A percentile compares a stretch with the other conserved stretches of the same genome.
These are phyloP conservation scores for Fusarium denticulatum DNA, from an alignment of 2,329 filamentous ascomycete genomes.

Conservation along the genomic window DNA sequence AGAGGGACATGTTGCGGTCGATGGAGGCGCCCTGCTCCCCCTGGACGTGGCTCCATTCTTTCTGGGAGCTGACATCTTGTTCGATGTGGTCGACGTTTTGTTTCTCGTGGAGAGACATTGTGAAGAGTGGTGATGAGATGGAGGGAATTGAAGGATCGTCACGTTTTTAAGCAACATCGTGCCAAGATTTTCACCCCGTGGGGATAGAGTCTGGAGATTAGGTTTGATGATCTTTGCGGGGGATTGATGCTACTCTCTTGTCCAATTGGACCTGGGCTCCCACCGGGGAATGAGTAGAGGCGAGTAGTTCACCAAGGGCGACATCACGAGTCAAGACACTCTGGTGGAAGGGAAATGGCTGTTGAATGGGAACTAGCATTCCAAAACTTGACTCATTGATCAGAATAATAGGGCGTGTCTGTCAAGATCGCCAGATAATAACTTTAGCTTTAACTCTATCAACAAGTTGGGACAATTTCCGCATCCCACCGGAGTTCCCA, in stretches of 20 bases:
- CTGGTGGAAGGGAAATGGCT: background rate
- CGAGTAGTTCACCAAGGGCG: background rate
- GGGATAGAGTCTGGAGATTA: background rate
- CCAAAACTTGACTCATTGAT: rapidly evolving
- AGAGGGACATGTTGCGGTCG: constrained; percentile 18
- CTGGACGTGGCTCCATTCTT: constrained; percentile 28
- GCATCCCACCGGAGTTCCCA: background rate
- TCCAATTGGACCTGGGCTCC: background rate
- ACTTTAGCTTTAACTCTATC: too few relatives aligned
- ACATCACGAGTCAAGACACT: background rate
- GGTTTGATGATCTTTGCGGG: background rate
- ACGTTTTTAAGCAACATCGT: background rate
- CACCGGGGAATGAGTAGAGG: background rate
- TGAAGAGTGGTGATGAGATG: background rate
- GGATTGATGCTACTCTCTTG: background rate
- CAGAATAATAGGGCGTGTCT: rapidly evolving
- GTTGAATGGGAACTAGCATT: rapidly evolving
- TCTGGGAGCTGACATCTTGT: background rate
- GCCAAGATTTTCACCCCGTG: background rate
- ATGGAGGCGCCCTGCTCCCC: constrained; percentile 26
- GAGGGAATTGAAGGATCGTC: background rate
- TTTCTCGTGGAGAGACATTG: background rate
- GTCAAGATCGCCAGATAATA: rapidly evolving
- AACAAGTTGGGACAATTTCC: background rate
- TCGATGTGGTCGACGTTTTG: background rate